phyloP scores from a whole-genome alignment of 75 land plant species.

The Picea sitchensis region DNA sequence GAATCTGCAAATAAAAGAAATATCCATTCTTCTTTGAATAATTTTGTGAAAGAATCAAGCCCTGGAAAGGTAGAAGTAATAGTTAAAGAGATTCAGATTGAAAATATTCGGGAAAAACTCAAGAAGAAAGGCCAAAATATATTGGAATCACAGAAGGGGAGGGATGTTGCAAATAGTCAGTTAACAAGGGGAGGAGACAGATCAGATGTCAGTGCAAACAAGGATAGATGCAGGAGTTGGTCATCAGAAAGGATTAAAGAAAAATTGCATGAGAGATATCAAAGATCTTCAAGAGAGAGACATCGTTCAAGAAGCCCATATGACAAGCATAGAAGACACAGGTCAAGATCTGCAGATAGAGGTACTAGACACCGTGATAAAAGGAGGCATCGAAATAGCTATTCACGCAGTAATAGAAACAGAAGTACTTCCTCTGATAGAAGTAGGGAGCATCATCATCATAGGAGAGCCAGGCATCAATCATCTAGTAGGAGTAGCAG shows the following conservation, averaged over 20 bases:
- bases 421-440: constrained; percentile 13
- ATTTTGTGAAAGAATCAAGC: constrained; percentile 57
- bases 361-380: background rate
- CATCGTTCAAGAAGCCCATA: constrained; percentile 11
- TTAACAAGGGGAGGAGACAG: background rate
- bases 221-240: constrained; percentile 5
- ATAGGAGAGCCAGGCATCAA: constrained; percentile 6
- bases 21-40: constrained; percentile 18
- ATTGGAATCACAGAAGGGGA: constrained; percentile 6
- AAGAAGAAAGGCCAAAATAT: constrained; percentile 22
- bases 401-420: constrained; percentile 6
- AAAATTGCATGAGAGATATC: constrained; percentile 2
- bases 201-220: background rate
- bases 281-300: constrained; percentile 10
- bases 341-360: constrained; percentile 13
- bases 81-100: constrained; percentile 37
- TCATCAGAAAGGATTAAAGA: constrained; percentile 14
- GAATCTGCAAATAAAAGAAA: background rate
- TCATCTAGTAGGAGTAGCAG: constrained; percentile 14
- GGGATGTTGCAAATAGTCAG: constrained; percentile 6
- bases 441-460: background rate
- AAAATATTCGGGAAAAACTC: constrained; percentile 59
- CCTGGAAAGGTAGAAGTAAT: constrained; percentile 18
- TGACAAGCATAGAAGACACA: constrained; percentile 9
- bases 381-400: constrained; percentile 13